A percentile compares a stretch with the other conserved stretches of the same genome.
Conservation (phyloP, 225 moss, liverwort and hornwort genomes). For the Thuidium tamariscinum region DNA sequence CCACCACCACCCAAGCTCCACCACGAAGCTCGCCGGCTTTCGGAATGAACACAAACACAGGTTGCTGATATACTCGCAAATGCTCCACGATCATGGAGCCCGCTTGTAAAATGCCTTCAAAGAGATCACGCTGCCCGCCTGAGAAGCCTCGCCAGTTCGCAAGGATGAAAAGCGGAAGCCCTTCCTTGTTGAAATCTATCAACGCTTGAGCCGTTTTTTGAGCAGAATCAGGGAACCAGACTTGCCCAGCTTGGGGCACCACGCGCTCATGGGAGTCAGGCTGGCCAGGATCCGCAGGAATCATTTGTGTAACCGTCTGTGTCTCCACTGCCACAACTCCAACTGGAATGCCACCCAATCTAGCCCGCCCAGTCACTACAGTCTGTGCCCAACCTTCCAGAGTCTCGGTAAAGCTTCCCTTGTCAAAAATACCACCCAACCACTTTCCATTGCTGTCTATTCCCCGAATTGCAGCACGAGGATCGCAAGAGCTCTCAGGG, state of each 20-base stretch:
- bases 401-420: constrained; percentile 85
- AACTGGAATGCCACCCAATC: constrained; percentile 84
- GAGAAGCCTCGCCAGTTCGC: constrained; percentile 99
- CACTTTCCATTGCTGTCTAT: constrained; percentile 57
- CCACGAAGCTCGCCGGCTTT: constrained; percentile 95
- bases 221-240: constrained; percentile 98
- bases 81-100: constrained; percentile 98
- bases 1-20: constrained; percentile 99
- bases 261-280: constrained; percentile 88
- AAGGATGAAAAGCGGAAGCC: constrained; percentile 84
- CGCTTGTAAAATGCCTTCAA: constrained; percentile 93
- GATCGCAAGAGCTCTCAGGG: constrained; percentile 82
- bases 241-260: constrained; percentile 95
- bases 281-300: constrained; percentile 96
- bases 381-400: constrained; percentile 96
- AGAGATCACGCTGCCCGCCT: constrained; percentile 89
- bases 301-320: constrained; percentile 75
- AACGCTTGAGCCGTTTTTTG: constrained; percentile 89
- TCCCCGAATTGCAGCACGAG: constrained; percentile 84
- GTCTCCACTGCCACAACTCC: constrained; percentile 94
- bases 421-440: constrained; percentile 96
- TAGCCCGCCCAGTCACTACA: constrained; percentile 83
- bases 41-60: constrained; percentile 93
- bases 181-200: constrained; percentile 93
- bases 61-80: constrained; percentile 75